A percentile compares a stretch with the other conserved stretches of the same genome.
These are phyloP conservation scores for Moniliella sp. DNA, from an alignment of 1,284 basidiomycete species.

Conservation along the genomic window DNA sequence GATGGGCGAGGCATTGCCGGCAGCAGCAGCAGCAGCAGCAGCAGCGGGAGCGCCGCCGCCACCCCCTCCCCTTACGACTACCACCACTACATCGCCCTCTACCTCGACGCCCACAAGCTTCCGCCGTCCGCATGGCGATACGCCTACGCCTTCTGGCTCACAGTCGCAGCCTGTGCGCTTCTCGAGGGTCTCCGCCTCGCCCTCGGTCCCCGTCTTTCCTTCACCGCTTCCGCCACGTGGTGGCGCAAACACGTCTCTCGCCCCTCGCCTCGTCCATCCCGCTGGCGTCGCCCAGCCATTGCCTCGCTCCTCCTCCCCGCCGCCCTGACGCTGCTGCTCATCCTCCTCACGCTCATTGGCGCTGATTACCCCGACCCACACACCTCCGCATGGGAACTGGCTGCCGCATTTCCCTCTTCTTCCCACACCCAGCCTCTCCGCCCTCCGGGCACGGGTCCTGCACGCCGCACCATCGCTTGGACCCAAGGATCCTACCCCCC, in stretches of 20 bases:
- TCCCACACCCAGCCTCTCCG: slow-evolving; percentile 5
- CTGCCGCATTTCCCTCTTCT: not conserved
- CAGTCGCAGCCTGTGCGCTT: slow-evolving; percentile 20
- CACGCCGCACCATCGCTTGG: slow-evolving; percentile 11
- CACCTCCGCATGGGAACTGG: slow-evolving; percentile 26
- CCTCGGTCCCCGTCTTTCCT: slow-evolving; percentile 7
- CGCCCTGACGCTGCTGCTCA: no score
- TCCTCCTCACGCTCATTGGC: slow-evolving; percentile 40
- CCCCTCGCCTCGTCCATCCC: no score
- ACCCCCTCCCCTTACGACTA: slow-evolving; percentile 7
- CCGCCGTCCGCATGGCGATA: slow-evolving; percentile 35
- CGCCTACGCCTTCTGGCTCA: slow-evolving; percentile 35
- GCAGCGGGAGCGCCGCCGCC: not conserved
- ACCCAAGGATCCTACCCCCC: slow-evolving; percentile 14
- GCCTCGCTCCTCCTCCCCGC: no score
- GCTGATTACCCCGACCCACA: slow-evolving; percentile 52
- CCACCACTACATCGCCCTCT: slow-evolving; percentile 19
- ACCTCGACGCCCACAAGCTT: slow-evolving; percentile 35
- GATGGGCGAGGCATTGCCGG: no score
- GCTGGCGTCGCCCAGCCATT: no score
- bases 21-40: not conserved
- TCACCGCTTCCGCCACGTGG: slow-evolving; percentile 15
- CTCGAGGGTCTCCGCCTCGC: slow-evolving; percentile 25
- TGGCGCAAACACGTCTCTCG: no score
- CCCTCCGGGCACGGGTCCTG: slow-evolving; percentile 3